Percentiles rank a stretch among this genome's conserved stretches.
phyloP scores from a whole-genome alignment of 306 rosid species.

The Gynostemma pentaphyllum region DNA sequence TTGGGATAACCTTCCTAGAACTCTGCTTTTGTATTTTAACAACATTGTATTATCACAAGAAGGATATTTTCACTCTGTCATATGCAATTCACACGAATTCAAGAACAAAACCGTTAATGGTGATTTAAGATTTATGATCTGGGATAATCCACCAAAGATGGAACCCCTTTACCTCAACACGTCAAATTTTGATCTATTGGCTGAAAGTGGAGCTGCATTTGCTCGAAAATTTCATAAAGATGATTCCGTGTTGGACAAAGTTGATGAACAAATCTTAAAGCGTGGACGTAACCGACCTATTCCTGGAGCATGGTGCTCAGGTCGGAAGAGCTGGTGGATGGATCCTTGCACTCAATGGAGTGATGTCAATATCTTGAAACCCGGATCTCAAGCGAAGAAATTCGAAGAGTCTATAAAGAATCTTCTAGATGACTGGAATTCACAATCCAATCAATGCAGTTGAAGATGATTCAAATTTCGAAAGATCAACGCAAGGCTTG shows the following conservation, averaged over 20 bases:
- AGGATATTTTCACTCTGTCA: slow-evolving; percentile 81
- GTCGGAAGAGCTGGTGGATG: slow-evolving; percentile 62
- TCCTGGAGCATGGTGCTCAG: slow-evolving; percentile 89
- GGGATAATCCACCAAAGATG: slow-evolving; percentile 88
- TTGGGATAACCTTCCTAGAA: slow-evolving; percentile 94
- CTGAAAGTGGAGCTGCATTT: slow-evolving; percentile 74
- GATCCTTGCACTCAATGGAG: slow-evolving; percentile 96
- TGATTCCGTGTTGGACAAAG: slow-evolving; percentile 54
- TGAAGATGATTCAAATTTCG: not conserved
- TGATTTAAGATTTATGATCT: slow-evolving; percentile 70
- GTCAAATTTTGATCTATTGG: slow-evolving; percentile 52
- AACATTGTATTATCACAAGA: slow-evolving; percentile 71
- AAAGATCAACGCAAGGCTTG: not conserved
- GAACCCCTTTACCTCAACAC: slow-evolving; percentile 61
- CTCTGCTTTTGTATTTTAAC: slow-evolving; percentile 77
- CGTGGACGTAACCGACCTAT: slow-evolving; percentile 31
- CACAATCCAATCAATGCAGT: slow-evolving; percentile 36
- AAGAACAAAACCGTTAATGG: slow-evolving; percentile 75
- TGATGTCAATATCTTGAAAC: slow-evolving; percentile 62
- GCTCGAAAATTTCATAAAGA: slow-evolving; percentile 52
- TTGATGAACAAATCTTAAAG: slow-evolving; percentile 52
- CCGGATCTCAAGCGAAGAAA: slow-evolving; percentile 83
- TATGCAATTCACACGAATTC: slow-evolving; percentile 78
- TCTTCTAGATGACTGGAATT: slow-evolving; percentile 66
- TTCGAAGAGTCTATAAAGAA: slow-evolving; percentile 54